Evolutionary conservation across 2,329 filamentous ascomycete species (phyloP).

Genomic region (Aureobasidium uvarum): DNA sequence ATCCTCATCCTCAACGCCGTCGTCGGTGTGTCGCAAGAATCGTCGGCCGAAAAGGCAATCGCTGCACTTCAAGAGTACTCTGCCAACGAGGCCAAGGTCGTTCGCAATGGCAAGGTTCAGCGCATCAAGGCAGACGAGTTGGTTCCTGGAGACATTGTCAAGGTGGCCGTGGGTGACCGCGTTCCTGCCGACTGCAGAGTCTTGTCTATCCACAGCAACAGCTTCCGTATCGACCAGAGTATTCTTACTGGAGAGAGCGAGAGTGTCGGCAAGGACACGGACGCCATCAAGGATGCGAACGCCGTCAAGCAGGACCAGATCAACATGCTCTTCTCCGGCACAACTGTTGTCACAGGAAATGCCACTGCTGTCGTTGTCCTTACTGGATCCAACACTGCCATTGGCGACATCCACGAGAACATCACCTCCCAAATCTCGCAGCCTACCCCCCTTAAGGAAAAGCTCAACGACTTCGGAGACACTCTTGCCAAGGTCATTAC

Average conservation of each 20-base stretch:
- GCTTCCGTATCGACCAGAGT: slow-evolving; percentile 93
- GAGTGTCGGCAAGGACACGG: slow-evolving; percentile 83
- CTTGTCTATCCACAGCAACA: slow-evolving; percentile 91
- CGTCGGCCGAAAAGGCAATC: slow-evolving; percentile 97
- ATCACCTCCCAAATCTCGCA: slow-evolving; percentile 98
- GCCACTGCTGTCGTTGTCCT: slow-evolving; percentile 87
- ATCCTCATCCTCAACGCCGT: slow-evolving; percentile 96
- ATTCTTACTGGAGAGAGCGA: slow-evolving; percentile 97
- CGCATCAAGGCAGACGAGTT: slow-evolving; percentile 94
- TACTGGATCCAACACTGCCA: slow-evolving; percentile 87
- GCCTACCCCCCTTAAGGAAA: slow-evolving; percentile 95
- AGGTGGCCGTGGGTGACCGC: slow-evolving; percentile 84
- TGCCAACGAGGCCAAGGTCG: slow-evolving; percentile 92
- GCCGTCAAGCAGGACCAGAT: slow-evolving; percentile 96
- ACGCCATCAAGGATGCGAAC: slow-evolving; percentile 68
- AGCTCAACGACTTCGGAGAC: slow-evolving; percentile 97
- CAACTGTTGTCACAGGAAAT: slow-evolving; percentile 91
- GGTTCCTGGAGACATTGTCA: slow-evolving; percentile 89
- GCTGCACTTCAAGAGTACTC: slow-evolving; percentile 98
- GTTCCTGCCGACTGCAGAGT: slow-evolving; percentile 94
- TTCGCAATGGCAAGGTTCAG: slow-evolving; percentile 77
- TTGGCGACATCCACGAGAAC: slow-evolving; percentile 98
- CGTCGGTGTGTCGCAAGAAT: slow-evolving; percentile 97
- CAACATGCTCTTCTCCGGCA: slow-evolving; percentile 98
- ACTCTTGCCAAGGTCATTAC: slow-evolving; percentile 96